Conservation (phyloP, 257 asterid species). For the Datura wrightii region DNA sequence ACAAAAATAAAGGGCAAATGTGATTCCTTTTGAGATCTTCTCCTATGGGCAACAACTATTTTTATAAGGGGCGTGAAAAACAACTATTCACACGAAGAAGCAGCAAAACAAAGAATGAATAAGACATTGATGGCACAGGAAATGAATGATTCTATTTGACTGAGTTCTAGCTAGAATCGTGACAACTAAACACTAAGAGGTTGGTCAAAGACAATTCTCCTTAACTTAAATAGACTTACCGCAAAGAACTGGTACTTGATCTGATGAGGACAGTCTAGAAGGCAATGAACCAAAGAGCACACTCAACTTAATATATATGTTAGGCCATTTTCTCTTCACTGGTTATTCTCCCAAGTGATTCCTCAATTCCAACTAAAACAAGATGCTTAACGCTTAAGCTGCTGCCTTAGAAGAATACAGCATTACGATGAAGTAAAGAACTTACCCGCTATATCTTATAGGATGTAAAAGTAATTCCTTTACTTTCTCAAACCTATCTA, state of each 20-base stretch:
- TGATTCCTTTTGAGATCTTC: constrained; percentile 16
- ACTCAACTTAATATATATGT: not conserved
- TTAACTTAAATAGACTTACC: not conserved
- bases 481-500: constrained; percentile 23
- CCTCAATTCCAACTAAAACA: constrained; percentile 21
- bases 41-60: not conserved
- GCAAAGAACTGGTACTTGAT: constrained; percentile 15
- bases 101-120: not conserved
- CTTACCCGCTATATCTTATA: constrained; percentile 3
- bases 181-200: constrained; percentile 14
- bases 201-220: not conserved
- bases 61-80: not conserved
- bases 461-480: not conserved
- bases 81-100: not conserved
- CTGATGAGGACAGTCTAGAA: not conserved
- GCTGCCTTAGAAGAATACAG: constrained; percentile 20
- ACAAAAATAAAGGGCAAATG: constrained; percentile 1
- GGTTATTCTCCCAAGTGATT: constrained; percentile 24
- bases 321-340: not conserved
- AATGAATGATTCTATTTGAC: constrained; percentile 19
- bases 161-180: constrained; percentile 1
- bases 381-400: constrained; percentile 10
- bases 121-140: constrained; percentile 14
- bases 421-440: not conserved
- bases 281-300: constrained; percentile 4